Base-by-base conservation (phyloP, 1,284 basidiomycete genomes). In the Naganishia sp. region DNA sequence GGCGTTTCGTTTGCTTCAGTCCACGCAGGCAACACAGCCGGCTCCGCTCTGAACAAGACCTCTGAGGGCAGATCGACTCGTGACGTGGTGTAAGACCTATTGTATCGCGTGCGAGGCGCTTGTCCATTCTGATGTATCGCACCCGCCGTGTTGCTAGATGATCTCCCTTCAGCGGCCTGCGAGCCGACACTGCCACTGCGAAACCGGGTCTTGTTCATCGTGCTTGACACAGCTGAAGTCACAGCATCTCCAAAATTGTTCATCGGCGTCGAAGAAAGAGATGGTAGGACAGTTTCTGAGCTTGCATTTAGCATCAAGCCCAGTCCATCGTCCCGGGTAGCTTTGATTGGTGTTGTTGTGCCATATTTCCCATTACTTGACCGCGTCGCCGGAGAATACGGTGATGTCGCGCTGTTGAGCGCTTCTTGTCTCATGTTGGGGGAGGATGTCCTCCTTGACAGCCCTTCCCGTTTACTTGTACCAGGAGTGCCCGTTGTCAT, bases 131-230 rank as follows among this genome's bases (percentile, higher is more conserved):
- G 23, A 21, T 25, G 39, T 18, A 13, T 39, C 21, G 33, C 21
- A 23, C 11, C 15, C 13, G 42, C 23, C 5, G 18, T 36, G 10
- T 31, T 28, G 16, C n/a, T 46, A 13, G 36, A 39, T 13, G 36
- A 39, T 36, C 6, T 50, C 10, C 23, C 46, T 33, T 54, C 50
- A n/a, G 39, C 18, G 6, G 45, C 44, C n/a, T 55, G 50, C 13
- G 61, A 63, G 9, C 57, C 57, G 2, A 61, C 57, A 39, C 57
- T 61, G 11, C 57, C 57, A 16, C 57, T 61, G n/a, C 57, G 57
- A 61, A 28, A 61, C 23, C 57, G 57, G 23, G 57, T 61, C 49
- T 39, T 49, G 36, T 48, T 48, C 48, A 50, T 61, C 46, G 45
- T 61, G 36, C 42, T 61, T 18, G 48, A 48, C 6, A 61, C 48